Evolutionary conservation across 305 asterid species (phyloP).

Genomic region (Caryopteris hybrid): DNA sequence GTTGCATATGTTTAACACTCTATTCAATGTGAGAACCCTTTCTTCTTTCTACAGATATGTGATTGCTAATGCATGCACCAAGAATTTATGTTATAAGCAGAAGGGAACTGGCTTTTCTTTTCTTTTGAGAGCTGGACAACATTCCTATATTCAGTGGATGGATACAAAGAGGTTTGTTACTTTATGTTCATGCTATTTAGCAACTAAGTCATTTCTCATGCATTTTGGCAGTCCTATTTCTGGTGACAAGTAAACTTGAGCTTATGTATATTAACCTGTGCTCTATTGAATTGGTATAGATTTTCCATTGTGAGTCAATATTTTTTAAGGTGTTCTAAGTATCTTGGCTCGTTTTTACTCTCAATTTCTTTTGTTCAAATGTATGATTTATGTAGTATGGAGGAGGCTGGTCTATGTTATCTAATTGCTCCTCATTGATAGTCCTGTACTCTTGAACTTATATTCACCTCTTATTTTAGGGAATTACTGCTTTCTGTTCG

Average conservation of each 20-base stretch:
- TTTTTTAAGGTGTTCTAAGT: slow-evolving; percentile 1
- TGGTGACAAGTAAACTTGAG: background rate
- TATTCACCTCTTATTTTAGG: slow-evolving; percentile 38
- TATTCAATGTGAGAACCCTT: slow-evolving; percentile 5
- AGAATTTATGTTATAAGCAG: slow-evolving; percentile 79
- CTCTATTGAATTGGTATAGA: background rate
- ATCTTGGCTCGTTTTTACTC: background rate
- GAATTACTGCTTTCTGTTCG: slow-evolving; percentile 76
- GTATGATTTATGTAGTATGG: background rate
- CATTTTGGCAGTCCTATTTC: slow-evolving; percentile 17
- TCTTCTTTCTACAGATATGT: slow-evolving; percentile 59
- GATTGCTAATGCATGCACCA: slow-evolving; percentile 90
- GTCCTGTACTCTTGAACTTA: background rate
- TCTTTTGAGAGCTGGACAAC: slow-evolving; percentile 64
- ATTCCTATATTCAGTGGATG: slow-evolving; percentile 83
- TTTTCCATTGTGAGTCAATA: background rate
- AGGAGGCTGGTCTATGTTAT: background rate
- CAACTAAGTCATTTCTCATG: slow-evolving; percentile 4
- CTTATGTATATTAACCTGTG: background rate
- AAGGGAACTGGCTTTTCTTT: slow-evolving; percentile 77
- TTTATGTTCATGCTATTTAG: slow-evolving; percentile 6
- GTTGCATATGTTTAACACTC: slow-evolving; percentile 15
- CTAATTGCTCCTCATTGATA: slow-evolving; percentile 2
- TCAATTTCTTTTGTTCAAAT: slow-evolving; percentile 3
- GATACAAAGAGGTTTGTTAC: slow-evolving; percentile 69